Conservation (phyloP, 345 rosid genomes). For the Salix koriyanagi region DNA sequence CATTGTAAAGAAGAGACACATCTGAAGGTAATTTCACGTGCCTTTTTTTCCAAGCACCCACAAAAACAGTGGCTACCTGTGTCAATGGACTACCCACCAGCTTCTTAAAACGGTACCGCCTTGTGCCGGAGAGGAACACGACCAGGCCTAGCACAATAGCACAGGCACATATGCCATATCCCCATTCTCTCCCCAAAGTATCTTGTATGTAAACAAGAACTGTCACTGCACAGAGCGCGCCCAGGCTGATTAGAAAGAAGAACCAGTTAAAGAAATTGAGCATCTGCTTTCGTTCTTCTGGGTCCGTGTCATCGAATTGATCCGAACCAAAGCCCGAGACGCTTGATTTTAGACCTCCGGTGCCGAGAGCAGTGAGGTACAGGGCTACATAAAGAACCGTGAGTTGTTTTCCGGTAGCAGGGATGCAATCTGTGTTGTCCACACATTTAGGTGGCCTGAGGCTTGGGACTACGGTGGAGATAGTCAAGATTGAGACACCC, state of each 20-base stretch:
- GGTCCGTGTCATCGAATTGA: conserved; percentile 79
- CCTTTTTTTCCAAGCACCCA: conserved; percentile 68
- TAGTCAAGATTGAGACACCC: conserved; percentile 84
- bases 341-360: conserved; percentile 93
- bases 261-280: conserved; percentile 81
- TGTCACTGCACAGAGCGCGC: conserved; percentile 77
- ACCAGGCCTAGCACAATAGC: conserved; percentile 57
- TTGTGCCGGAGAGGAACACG: conserved; percentile 70
- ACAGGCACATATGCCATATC: conserved; percentile 76
- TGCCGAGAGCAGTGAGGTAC: conserved; percentile 81
- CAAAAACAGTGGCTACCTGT: conserved; percentile 65
- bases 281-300: conserved; percentile 61
- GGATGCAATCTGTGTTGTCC: conserved; percentile 40
- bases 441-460: conserved; percentile 78
- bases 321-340: conserved; percentile 96
- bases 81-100: conserved; percentile 91
- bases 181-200: conserved; percentile 77
- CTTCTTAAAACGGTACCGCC: conserved; percentile 74
- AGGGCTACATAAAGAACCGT: conserved; percentile 62
- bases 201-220: conserved; percentile 89
- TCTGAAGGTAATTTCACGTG: conserved; percentile 56
- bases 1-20: conserved; percentile 41
- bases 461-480: conserved; percentile 73
- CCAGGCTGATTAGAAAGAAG: conserved; percentile 84
- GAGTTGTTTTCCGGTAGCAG: conserved; percentile 62